Conservation (phyloP, 192 early-diverging fungal genomes). For the Radiomyces spectabilis region DNA sequence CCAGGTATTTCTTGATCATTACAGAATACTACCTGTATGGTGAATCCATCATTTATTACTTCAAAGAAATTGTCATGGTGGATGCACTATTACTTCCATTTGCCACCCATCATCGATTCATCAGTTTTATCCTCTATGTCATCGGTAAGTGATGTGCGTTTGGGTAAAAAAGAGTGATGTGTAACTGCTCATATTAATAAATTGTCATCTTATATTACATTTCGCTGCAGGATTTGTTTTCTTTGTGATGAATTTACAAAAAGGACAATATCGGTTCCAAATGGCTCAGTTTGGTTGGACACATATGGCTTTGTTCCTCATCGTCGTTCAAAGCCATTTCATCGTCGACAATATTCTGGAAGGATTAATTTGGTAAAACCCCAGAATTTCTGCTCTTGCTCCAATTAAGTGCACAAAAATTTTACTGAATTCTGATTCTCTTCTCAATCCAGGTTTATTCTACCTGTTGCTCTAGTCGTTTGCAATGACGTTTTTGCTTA, state of each 20-base stretch:
- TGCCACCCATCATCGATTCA: slow-evolving; percentile 89
- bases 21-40: slow-evolving; percentile 95
- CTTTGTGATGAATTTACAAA: slow-evolving; percentile 89
- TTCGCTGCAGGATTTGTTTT: slow-evolving; percentile 76
- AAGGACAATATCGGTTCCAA: slow-evolving; percentile 92
- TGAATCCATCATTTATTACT: slow-evolving; percentile 83
- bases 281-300: slow-evolving; percentile 95
- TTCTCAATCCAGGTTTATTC: slow-evolving; percentile 75
- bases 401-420: too few relatives aligned
- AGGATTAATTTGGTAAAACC: slow-evolving; percentile 89
- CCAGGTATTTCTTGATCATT: slow-evolving; percentile 80
- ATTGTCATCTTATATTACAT: not conserved
- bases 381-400: too few relatives aligned
- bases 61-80: slow-evolving; percentile 73
- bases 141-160: slow-evolving; percentile 53
- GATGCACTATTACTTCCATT: slow-evolving; percentile 77
- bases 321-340: slow-evolving; percentile 90
- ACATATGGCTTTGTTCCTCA: slow-evolving; percentile 88
- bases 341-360: slow-evolving; percentile 97
- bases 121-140: slow-evolving; percentile 83
- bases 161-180: not conserved
- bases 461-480: slow-evolving; percentile 85
- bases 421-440: too few relatives aligned
- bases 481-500: slow-evolving; percentile 96
- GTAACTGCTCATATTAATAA: not conserved